Base-by-base conservation (phyloP, 352 stramenopile genomes). In the Phytophthora niederhauseri region DNA sequence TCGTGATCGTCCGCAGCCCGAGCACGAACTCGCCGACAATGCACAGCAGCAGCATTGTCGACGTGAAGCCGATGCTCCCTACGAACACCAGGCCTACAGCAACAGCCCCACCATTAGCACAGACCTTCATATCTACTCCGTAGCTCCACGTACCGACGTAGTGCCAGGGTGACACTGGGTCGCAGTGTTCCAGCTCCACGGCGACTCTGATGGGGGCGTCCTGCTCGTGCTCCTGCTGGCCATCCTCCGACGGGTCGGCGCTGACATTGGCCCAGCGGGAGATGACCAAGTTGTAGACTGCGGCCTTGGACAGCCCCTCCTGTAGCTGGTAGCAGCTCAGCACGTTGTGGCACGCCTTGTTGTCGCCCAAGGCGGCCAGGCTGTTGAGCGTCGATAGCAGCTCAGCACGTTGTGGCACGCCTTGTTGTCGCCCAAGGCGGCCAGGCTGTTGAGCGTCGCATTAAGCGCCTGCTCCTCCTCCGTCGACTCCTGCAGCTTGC, bases 21-120 rank as follows among this genome's bases (percentile, higher is more conserved):
- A 87, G 49, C 34, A 84, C 57, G 55, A 80, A 83, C 72, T 87
- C 79, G 14, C 72, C 75, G 50, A 87, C 56, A n/a, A 82, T 48
- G 20, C 75, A 82, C 1, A 87, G 61, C 11, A 80, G 70, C 34
- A 83, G 48, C 41, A 87, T 38, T 20, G 70, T 76, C 12, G 75
- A 85, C 60, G 75, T 69, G 31, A 87, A 85, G 6, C 79, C 77
- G 26, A 87, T 74, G 46, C 69, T 70, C 7, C 59, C 70, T 28
- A 85, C 76, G 19, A 83, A 61, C 9, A 85, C 45, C 9, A 87
- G 68, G 4, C 72, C 78, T 86, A 22, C 9, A 48, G 2, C 28
- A 43, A 43, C 12, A 43, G 14, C 15, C 48, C 24, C 22, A 66
- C 15, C 7, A 24, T 22, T 6, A 49, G 14, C n/a, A 45, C 57